Conservation (phyloP, 2,329 filamentous ascomycete species). For the Fusarium tricinctum region DNA sequence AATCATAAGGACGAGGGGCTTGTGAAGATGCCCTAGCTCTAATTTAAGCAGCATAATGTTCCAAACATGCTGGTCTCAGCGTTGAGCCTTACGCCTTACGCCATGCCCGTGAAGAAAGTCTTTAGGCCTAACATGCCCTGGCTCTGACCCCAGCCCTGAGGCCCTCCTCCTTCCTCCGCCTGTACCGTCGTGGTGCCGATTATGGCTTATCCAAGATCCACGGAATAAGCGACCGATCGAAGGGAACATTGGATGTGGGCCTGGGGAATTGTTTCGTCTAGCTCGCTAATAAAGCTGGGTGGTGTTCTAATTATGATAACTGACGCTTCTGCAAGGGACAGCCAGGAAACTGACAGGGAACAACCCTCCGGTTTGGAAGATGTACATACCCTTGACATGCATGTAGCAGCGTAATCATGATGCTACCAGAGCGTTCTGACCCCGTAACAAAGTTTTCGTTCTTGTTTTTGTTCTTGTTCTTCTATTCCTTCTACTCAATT, state of each 20-base stretch:
- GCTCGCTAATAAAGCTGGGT: slow-evolving; percentile 1
- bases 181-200: slow-evolving; percentile 9
- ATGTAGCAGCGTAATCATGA: slow-evolving; percentile 19
- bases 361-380: no score
- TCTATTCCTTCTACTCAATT: slow-evolving; percentile 16
- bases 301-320: slow-evolving; percentile 1
- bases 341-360: slow-evolving; percentile 4
- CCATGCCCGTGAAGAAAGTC: neutral
- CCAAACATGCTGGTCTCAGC: neutral
- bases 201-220: slow-evolving; percentile 24
- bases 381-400: slow-evolving; percentile 3
- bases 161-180: no score
- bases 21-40: slow-evolving; percentile 4
- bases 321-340: slow-evolving; percentile 44
- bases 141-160: no score
- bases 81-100: neutral
- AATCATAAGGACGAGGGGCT: neutral
- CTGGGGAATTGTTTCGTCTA: slow-evolving; percentile 5
- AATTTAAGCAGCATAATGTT: slow-evolving; percentile 8
- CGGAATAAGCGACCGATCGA: slow-evolving; percentile 30
- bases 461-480: no score
- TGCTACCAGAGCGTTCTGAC: slow-evolving; percentile 23
- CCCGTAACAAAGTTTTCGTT: slow-evolving; percentile 11
- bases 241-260: slow-evolving; percentile 31
- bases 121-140: no score